Conservation (phyloP, 129 eudicot genomes). For the Mikania micrantha region DNA sequence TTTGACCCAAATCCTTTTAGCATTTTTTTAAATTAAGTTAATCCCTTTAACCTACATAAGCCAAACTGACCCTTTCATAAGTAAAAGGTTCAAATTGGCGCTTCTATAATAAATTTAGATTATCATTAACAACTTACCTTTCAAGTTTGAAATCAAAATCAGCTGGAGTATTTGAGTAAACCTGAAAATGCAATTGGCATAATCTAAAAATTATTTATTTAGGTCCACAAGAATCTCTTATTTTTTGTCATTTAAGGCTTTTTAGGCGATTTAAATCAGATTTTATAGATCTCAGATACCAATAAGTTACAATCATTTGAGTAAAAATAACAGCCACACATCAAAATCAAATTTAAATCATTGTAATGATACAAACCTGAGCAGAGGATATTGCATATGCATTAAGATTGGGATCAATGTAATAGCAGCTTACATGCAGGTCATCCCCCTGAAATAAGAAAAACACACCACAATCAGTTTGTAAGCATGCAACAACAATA, state of each 20-base stretch:
- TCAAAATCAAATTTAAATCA: neutral
- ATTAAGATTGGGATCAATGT: slow-evolving; percentile 73
- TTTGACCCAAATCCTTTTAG: neutral
- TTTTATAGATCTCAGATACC: neutral
- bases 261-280: neutral
- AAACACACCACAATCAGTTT: slow-evolving; percentile 1
- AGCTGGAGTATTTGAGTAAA: slow-evolving; percentile 92
- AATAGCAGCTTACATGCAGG: slow-evolving; percentile 86
- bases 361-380: slow-evolving; percentile 56
- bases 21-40: neutral
- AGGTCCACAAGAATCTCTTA: neutral
- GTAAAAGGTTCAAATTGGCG: neutral
- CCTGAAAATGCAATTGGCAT: slow-evolving; percentile 35
- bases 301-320: neutral
- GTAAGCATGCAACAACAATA: neutral
- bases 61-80: neutral
- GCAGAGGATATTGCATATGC: slow-evolving; percentile 87
- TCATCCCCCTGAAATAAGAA: slow-evolving; percentile 63
- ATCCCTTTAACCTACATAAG: neutral
- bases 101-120: neutral
- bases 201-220: neutral
- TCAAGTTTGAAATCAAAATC: slow-evolving; percentile 94
- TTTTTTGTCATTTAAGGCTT: neutral
- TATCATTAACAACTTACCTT: slow-evolving; percentile 35
- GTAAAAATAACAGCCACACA: neutral